Conservation (phyloP, 139 green algal species). For the Pleodorina starrii region DNA sequence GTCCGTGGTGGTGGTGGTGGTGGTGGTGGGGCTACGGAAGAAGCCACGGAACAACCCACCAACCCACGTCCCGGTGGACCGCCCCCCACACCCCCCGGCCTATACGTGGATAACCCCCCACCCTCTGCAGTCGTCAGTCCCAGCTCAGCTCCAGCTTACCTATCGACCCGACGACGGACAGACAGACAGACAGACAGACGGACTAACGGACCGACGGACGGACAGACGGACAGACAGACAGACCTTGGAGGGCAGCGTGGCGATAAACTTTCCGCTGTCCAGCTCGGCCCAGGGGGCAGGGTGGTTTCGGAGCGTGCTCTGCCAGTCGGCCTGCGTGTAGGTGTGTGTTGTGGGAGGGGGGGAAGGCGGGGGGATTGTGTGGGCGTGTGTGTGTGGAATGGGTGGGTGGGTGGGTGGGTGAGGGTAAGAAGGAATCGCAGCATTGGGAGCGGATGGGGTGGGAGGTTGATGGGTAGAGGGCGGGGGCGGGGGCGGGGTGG, state of each 20-base stretch:
- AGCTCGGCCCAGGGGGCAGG: slow-evolving; percentile 36
- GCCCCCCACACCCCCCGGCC: too few relatives aligned
- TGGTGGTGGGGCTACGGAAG: too few relatives aligned
- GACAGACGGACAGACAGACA: neutral
- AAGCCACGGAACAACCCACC: neutral
- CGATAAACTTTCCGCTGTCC: neutral
- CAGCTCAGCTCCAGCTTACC: neutral
- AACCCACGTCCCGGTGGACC: too few relatives aligned
- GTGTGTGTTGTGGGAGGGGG: too few relatives aligned
- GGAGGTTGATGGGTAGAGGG: too few relatives aligned
- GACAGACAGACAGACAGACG: too few relatives aligned
- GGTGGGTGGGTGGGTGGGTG: too few relatives aligned
- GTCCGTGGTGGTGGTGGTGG: too few relatives aligned
- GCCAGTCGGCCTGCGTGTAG: neutral
- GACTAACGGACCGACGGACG: neutral
- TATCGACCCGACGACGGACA: neutral
- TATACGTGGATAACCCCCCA: neutral
- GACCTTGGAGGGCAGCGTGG: slow-evolving; percentile 1
- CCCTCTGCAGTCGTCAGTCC: neutral
- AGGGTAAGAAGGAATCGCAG: neutral
- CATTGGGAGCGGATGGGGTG: too few relatives aligned
- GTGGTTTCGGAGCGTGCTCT: neutral
- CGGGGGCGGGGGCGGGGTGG: too few relatives aligned
- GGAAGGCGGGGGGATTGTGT: too few relatives aligned
- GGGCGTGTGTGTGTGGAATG: too few relatives aligned